Evolutionary conservation across 129 eudicot genomes (phyloP).

Genomic region (Apium graveolens): DNA sequence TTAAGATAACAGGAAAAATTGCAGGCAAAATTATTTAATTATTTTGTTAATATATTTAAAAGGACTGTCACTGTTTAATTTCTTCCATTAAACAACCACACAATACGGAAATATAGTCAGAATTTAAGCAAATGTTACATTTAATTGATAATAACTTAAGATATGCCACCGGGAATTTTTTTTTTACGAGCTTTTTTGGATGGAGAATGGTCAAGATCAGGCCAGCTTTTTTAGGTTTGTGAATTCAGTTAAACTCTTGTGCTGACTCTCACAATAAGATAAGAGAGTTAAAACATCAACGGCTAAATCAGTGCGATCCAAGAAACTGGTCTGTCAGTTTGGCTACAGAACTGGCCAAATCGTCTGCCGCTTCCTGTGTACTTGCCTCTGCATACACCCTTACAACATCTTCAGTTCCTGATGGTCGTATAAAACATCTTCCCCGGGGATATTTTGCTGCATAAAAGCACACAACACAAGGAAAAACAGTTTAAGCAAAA

Average conservation of each 20-base stretch:
- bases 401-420: slow-evolving; percentile 84
- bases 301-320: slow-evolving; percentile 18
- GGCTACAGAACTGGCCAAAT: slow-evolving; percentile 57
- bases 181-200: neutral
- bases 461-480: neutral
- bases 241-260: neutral
- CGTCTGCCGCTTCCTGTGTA: slow-evolving; percentile 68
- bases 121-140: neutral
- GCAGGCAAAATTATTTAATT: no score
- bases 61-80: no score
- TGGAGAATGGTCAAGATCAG: neutral
- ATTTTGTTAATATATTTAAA: no score
- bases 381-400: slow-evolving; percentile 85
- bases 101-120: neutral
- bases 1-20: no score
- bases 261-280: neutral
- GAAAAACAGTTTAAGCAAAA: neutral
- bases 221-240: neutral
- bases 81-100: neutral
- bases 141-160: neutral
- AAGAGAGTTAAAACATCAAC: neutral
- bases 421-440: slow-evolving; percentile 85
- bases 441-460: slow-evolving; percentile 59
- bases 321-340: slow-evolving; percentile 52
- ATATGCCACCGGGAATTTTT: neutral